A percentile compares a stretch with the other conserved stretches of the same genome.
Conservation (phyloP, 495 filamentous ascomycete genomes). For the Sphaerosporella brunnea region DNA sequence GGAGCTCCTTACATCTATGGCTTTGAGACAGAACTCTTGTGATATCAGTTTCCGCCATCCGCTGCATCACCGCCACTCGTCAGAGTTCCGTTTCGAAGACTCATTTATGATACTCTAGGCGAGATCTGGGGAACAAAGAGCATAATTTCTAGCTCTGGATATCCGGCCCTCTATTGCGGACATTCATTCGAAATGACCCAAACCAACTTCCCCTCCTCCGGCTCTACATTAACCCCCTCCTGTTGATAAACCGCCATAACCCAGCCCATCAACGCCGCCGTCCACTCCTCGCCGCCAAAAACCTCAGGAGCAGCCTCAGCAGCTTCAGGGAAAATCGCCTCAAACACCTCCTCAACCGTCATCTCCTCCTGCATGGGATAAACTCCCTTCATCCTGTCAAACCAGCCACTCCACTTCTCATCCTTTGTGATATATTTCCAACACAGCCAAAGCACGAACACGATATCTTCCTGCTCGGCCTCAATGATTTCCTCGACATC, state of each 20-base stretch:
- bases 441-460: constrained; percentile 21
- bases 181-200: background rate
- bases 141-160: background rate
- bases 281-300: constrained; percentile 16
- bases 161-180: background rate
- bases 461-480: constrained; percentile 17
- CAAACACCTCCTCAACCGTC: constrained; percentile 8
- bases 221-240: constrained; percentile 11
- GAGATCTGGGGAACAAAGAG: no score
- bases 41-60: no score
- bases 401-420: constrained; percentile 3
- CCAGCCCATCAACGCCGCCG: constrained; percentile 15
- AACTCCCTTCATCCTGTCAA: background rate
- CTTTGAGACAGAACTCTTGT: no score
- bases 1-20: no score
- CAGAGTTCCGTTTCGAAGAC: no score
- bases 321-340: constrained; percentile 13
- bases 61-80: no score
- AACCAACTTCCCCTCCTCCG: background rate
- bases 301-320: constrained; percentile 11
- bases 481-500: constrained; percentile 9
- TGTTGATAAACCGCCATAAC: constrained; percentile 15
- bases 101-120: no score
- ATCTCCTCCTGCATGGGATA: background rate
- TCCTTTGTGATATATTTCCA: constrained; percentile 11